These are phyloP conservation scores for Drechslerella dactyloides DNA, from an alignment of 2,329 filamentous ascomycete species.

Conservation along the genomic window DNA sequence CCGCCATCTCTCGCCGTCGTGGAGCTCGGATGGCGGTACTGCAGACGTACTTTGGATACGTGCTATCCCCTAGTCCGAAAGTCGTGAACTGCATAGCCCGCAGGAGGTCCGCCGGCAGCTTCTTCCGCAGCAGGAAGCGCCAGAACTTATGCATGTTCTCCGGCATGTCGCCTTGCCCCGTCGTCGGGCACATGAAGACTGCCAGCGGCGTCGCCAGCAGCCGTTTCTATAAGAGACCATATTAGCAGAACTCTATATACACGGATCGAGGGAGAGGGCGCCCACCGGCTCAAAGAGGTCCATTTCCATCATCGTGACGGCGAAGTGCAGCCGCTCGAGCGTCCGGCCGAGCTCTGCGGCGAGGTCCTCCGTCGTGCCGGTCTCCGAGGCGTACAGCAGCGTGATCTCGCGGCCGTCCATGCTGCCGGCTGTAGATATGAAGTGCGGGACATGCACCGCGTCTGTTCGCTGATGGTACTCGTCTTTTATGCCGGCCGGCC, in stretches of 20 bases:
- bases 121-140: conserved; percentile 80
- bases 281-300: conserved; percentile 77
- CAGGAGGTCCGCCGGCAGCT: conserved; percentile 74
- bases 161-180: conserved; percentile 91
- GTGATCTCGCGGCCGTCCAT: conserved; percentile 64
- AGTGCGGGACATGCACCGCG: not conserved
- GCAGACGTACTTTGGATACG: conserved; percentile 73
- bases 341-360: conserved; percentile 81
- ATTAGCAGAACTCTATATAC: not conserved
- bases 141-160: conserved; percentile 82
- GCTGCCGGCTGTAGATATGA: not conserved
- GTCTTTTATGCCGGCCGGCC: not conserved
- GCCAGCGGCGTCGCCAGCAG: conserved; percentile 64
- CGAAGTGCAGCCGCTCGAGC: conserved; percentile 78
- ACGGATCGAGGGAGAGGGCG: conserved; percentile 50
- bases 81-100: conserved; percentile 74
- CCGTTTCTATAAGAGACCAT: conserved; percentile 56
- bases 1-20: not conserved
- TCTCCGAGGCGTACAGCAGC: conserved; percentile 93
- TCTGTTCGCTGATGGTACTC: not conserved
- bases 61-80: conserved; percentile 92
- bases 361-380: conserved; percentile 89
- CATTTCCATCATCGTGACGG: conserved; percentile 76
- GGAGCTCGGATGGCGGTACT: conserved; percentile 59
- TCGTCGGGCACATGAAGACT: conserved; percentile 86